Percentiles rank a stretch among this genome's conserved stretches.
Conservation (phyloP, 345 rosid genomes). For the Durio zibethinus region DNA sequence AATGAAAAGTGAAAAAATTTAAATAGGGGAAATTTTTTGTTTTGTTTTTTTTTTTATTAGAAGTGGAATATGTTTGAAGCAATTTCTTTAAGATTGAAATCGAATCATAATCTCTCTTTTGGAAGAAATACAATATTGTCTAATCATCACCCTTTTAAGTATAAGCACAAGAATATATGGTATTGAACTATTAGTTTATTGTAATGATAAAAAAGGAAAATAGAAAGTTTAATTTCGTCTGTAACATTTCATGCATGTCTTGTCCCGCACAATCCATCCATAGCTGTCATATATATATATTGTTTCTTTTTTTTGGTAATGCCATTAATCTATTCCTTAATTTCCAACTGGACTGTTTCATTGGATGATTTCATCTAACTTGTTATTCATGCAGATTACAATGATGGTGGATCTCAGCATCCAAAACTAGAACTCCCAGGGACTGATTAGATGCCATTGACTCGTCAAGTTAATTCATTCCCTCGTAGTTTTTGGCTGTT, state of each 20-base stretch:
- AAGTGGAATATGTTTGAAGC: background rate
- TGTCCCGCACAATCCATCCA: background rate
- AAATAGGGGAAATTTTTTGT: background rate
- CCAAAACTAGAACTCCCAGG: constrained; percentile 69
- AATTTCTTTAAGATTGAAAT: background rate
- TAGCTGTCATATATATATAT: background rate
- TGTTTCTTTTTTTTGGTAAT: background rate
- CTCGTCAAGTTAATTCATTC: constrained; percentile 46
- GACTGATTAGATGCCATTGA: constrained; percentile 59
- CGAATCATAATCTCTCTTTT: background rate
- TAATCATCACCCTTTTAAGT: background rate
- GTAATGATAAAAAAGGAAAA: background rate
- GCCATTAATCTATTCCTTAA: background rate
- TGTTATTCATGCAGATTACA: constrained; percentile 43
- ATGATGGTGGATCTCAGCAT: constrained; percentile 57
- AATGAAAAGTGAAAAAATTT: background rate
- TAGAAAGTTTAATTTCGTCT: background rate
- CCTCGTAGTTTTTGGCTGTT: background rate
- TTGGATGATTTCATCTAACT: constrained; percentile 15
- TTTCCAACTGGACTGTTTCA: background rate
- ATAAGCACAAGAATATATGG: background rate
- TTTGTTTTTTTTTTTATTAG: background rate
- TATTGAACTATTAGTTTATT: background rate
- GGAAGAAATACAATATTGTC: background rate
- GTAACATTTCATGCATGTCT: background rate